A percentile compares a stretch with the other conserved stretches of the same genome.
Conservation (phyloP, 2,329 filamentous ascomycete species). For the Apiospora aurea region DNA sequence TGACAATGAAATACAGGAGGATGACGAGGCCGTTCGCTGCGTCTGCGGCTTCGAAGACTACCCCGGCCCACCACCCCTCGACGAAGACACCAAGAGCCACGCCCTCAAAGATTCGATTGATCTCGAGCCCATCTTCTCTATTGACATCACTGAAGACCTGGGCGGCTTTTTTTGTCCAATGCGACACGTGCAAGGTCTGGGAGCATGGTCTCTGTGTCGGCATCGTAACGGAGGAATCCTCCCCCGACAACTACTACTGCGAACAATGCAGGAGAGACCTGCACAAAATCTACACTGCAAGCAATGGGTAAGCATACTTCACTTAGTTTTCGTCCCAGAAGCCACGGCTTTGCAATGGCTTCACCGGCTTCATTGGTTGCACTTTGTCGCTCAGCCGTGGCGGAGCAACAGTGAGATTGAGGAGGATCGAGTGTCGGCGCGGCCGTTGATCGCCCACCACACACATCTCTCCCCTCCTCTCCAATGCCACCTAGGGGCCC, state of each 20-base stretch:
- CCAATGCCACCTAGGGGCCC: constrained; percentile 4
- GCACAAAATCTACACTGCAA: constrained; percentile 81
- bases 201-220: constrained; percentile 98
- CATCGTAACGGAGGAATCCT: constrained; percentile 91
- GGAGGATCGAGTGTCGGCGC: constrained; percentile 18
- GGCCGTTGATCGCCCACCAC: constrained; percentile 15
- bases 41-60: constrained; percentile 96
- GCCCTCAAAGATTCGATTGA: constrained; percentile 64
- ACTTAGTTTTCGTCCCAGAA: constrained; percentile 13
- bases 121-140: constrained; percentile 62
- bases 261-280: constrained; percentile 92
- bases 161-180: constrained; percentile 96
- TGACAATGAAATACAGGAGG: constrained; percentile 78
- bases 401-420: constrained; percentile 25
- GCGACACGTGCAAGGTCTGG: constrained; percentile 98
- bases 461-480: constrained; percentile 17
- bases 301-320: constrained; percentile 77
- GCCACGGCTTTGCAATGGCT: constrained; percentile 3
- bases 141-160: constrained; percentile 80
- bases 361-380: constrained; percentile 26
- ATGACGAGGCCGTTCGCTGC: constrained; percentile 95
- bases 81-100: constrained; percentile 57
- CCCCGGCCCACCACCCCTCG: constrained; percentile 77
- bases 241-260: constrained; percentile 94
- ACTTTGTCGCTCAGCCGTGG: constrained; percentile 25